Evolutionary conservation across 1,284 basidiomycete species (phyloP).

Genomic region (Neolentinus lepideus): DNA sequence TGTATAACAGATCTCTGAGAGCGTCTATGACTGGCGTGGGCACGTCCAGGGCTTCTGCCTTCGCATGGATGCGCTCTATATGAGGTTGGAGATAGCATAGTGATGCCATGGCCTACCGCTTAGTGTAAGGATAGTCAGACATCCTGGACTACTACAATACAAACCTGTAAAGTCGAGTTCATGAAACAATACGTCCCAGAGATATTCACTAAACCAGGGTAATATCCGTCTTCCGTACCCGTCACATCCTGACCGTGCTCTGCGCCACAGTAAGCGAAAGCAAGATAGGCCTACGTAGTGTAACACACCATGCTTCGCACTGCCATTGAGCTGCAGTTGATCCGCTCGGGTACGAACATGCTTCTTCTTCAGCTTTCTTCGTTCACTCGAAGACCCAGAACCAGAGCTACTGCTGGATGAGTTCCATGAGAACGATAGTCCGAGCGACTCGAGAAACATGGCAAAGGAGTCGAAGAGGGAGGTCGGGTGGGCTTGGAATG

Average conservation of each 20-base stretch:
- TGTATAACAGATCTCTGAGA: constrained; percentile 58
- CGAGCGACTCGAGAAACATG: constrained; percentile 53
- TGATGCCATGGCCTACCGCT: constrained; percentile 71
- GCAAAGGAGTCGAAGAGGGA: constrained; percentile 26
- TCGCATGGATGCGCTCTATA: constrained; percentile 62
- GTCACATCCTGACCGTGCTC: not conserved
- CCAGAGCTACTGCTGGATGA: constrained; percentile 33
- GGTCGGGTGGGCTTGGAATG: constrained; percentile 11
- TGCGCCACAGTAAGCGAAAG: not conserved
- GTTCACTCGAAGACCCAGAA: constrained; percentile 24
- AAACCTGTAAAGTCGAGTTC: constrained; percentile 87
- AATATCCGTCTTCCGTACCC: constrained; percentile 41
- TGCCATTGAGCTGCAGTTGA: constrained; percentile 26
- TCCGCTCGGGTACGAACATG: constrained; percentile 45
- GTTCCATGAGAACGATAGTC: constrained; percentile 49
- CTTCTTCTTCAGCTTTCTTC: constrained; percentile 42
- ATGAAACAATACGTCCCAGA: constrained; percentile 95
- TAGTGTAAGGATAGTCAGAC: constrained; percentile 4
- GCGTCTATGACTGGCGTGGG: constrained; percentile 80
- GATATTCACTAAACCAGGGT: constrained; percentile 86
- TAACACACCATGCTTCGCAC: constrained; percentile 6
- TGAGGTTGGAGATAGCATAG: constrained; percentile 71
- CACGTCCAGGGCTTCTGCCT: constrained; percentile 70
- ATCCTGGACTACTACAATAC: constrained; percentile 11
- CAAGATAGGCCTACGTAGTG: not conserved